These are phyloP conservation scores for Camelina sativa DNA, from an alignment of 345 rosid genomes.

Conservation along the genomic window DNA sequence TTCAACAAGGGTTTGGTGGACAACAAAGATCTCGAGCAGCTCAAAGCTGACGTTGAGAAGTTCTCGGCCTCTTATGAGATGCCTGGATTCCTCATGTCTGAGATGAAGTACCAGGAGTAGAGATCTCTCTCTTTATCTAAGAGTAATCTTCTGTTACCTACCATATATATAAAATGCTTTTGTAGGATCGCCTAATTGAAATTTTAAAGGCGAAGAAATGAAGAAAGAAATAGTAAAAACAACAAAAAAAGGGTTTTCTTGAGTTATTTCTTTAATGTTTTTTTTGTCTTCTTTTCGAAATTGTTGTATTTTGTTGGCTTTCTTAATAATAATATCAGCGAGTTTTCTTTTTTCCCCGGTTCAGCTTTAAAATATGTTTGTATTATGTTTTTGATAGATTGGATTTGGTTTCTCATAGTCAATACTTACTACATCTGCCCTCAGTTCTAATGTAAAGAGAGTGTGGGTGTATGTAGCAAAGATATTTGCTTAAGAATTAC, in stretches of 20 bases:
- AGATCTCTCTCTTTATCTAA: constrained; percentile 5
- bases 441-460: too few species aligned
- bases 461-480: too few species aligned
- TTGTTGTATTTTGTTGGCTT: neutral
- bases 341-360: neutral
- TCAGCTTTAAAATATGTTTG: neutral
- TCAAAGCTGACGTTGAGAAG: constrained; percentile 84
- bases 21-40: constrained; percentile 87
- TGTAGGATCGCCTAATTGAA: constrained; percentile 35
- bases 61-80: constrained; percentile 74
- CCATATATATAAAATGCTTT: constrained; percentile 33
- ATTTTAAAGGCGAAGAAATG: constrained; percentile 26
- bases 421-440: too few species aligned
- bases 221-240: constrained; percentile 20
- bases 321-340: neutral
- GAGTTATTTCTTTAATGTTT: neutral
- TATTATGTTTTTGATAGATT: neutral
- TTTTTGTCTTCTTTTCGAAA: neutral
- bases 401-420: too few species aligned
- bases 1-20: constrained; percentile 85
- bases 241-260: neutral
- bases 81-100: constrained; percentile 79
- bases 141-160: constrained; percentile 26
- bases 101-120: constrained; percentile 82
- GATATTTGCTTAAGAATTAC: too few species aligned